Conservation (phyloP, 306 rosid genomes). For the Prunus dulcis region DNA sequence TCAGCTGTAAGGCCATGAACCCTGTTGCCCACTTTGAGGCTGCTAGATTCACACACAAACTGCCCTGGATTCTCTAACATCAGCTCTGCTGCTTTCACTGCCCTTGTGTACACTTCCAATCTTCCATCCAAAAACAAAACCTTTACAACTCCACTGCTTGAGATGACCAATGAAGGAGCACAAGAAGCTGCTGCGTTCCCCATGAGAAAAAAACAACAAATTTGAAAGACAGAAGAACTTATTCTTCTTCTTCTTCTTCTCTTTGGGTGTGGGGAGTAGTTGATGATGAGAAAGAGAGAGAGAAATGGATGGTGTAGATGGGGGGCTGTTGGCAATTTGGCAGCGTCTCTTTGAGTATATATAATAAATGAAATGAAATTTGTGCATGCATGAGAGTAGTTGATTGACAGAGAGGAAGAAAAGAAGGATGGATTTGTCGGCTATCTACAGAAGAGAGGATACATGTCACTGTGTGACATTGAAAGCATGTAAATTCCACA, state of each 20-base stretch:
- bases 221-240: too few relatives aligned
- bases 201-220: constrained; percentile 30
- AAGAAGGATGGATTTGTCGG: constrained; percentile 12
- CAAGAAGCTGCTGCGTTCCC: constrained; percentile 74
- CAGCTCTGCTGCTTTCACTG: constrained; percentile 67
- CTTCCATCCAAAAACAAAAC: constrained; percentile 57
- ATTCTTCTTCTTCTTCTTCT: neutral
- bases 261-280: neutral
- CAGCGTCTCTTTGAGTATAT: constrained; percentile 11
- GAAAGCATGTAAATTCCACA: neutral
- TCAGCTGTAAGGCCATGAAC: constrained; percentile 75
- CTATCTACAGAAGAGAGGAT: neutral
- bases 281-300: neutral
- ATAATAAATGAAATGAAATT: constrained; percentile 12
- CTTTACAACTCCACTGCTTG: constrained; percentile 33
- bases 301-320: constrained; percentile 6
- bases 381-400: constrained; percentile 27
- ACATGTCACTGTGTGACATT: constrained; percentile 5
- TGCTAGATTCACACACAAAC: constrained; percentile 69
- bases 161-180: constrained; percentile 46
- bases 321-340: constrained; percentile 6
- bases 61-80: constrained; percentile 62
- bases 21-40: constrained; percentile 68
- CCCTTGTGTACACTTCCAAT: constrained; percentile 43
- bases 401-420: constrained; percentile 22